Conservation (phyloP, 2,329 filamentous ascomycete genomes). For the Colletotrichum sp. region DNA sequence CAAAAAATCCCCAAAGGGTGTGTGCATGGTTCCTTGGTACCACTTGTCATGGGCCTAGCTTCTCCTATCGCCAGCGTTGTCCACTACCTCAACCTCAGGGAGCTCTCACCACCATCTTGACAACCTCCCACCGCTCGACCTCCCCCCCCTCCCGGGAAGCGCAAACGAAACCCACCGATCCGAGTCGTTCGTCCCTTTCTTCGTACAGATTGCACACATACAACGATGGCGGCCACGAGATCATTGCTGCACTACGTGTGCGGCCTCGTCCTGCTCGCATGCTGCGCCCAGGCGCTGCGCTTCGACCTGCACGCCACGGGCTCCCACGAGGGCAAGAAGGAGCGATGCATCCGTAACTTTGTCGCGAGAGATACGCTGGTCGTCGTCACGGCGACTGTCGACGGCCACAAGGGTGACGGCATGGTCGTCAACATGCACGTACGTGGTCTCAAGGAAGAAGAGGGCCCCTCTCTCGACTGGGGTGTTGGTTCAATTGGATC, state of each 20-base stretch:
- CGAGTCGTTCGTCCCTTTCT: not conserved
- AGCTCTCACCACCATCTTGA: conserved; percentile 13
- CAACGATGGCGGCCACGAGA: conserved; percentile 54
- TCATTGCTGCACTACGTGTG: conserved; percentile 64
- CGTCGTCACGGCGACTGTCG: conserved; percentile 88
- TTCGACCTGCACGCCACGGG: conserved; percentile 84
- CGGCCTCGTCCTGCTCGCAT: conserved; percentile 61
- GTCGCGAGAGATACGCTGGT: conserved; percentile 91
- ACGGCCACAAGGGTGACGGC: conserved; percentile 88
- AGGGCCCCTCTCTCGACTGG: not conserved
- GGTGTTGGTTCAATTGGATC: not conserved
- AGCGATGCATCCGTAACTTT: conserved; percentile 96
- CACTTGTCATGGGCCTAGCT: not conserved
- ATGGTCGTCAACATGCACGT: conserved; percentile 95
- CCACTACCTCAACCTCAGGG: not conserved
- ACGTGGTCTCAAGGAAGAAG: conserved; percentile 34
- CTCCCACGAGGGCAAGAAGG: conserved; percentile 67
- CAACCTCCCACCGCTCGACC: not conserved
- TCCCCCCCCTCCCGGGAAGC: conserved; percentile 45
- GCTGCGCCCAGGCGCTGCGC: conserved; percentile 75
- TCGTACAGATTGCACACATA: not conserved
- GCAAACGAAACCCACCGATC: not conserved
- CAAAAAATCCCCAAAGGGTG: conserved; percentile 19
- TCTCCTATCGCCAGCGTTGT: conserved; percentile 17
- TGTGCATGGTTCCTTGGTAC: not conserved